Percentiles rank a stretch among this genome's conserved stretches.
Evolutionary conservation across 2,329 filamentous ascomycete genomes (phyloP).

Genomic region (Ceratocystis colombiana): DNA sequence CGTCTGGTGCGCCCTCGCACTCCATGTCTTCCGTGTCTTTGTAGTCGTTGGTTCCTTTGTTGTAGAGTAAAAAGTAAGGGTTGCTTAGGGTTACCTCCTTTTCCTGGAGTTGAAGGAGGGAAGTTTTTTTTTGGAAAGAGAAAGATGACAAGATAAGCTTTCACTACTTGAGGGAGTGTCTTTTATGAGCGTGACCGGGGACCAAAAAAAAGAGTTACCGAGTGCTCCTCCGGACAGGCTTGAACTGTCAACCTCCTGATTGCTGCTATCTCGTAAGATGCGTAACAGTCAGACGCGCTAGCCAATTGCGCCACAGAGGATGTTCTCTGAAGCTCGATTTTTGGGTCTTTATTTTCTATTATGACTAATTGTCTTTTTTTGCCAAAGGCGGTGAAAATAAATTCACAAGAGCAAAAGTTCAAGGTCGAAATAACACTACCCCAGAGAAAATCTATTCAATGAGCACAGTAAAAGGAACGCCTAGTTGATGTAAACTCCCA

Average conservation of each 20-base stretch:
- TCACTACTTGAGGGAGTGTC: not conserved
- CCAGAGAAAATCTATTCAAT: too few species aligned
- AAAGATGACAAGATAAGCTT: too few species aligned
- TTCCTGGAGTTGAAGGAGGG: too few species aligned
- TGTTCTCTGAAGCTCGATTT: not conserved
- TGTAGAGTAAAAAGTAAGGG: too few species aligned
- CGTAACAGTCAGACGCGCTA: slow-evolving; percentile 52
- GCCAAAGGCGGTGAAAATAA: not conserved
- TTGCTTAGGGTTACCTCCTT: too few species aligned
- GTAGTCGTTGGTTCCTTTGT: too few species aligned
- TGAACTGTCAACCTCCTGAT: slow-evolving; percentile 27
- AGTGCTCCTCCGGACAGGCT: slow-evolving; percentile 25
- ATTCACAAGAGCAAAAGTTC: not conserved
- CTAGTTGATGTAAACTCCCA: slow-evolving; percentile 7
- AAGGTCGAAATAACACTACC: not conserved
- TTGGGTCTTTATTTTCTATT: not conserved
- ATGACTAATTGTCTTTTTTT: not conserved
- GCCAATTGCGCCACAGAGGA: slow-evolving; percentile 41
- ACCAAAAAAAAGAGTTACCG: slow-evolving; percentile 3
- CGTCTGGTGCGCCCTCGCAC: too few species aligned
- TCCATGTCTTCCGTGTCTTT: too few species aligned
- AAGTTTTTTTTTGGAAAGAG: too few species aligned
- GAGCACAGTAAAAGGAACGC: not conserved
- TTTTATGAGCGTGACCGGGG: not conserved
- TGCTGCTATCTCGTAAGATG: not conserved